Evolutionary conservation across 2,329 filamentous ascomycete genomes (phyloP), one percentile per base, ranked within the genome.

Genomic region (Pyrenophora teres): DNA sequence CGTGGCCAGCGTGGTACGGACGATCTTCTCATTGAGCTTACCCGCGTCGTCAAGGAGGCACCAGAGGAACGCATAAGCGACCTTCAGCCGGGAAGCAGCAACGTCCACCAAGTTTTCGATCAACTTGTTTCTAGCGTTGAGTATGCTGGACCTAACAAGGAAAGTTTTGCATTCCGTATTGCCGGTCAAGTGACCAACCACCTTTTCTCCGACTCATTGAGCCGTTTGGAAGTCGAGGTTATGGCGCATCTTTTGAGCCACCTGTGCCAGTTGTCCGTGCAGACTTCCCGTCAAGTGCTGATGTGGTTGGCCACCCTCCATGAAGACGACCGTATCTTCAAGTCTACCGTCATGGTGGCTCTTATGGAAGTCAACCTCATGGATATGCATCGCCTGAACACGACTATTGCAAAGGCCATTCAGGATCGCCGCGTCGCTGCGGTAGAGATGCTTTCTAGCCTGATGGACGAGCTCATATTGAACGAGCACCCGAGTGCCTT

Each of bases 401-500:
- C 83, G 18, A 86, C 89, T 44, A 82, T 92, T 60, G 84, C 90
- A 6, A 87, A 88, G 68, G 85, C 88, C 2, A 80, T 97, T 16
- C 79, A 84, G 48, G 81, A 87, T 49, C 85, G 86, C 52, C 90
- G 92, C 56, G 81, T 86, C 6, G 82, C 83, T 18, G 90, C 89
- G 1, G 76, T 97, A 3, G 85, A 91, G 50, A 89, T 96, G 69
- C 80, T 97, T n/a, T 85, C 87, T 44, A 86, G 87, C 37, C 79
- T 97, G 37, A 80, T 96, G 57, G 88, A 94, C 59, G 83, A 90
- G 37, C 84, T 92, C 0, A 77, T 97, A 7, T 82, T 96, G 42
- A 89, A 85, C 60, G 89, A 92, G 40, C 85, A 87, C 38, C 90
- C 91, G 0, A 83, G 88, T 33, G 89, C 88, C 1, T 78, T 97